Base-by-base conservation (phyloP, 2,329 filamentous ascomycete genomes). In the Xylaria sp. region DNA sequence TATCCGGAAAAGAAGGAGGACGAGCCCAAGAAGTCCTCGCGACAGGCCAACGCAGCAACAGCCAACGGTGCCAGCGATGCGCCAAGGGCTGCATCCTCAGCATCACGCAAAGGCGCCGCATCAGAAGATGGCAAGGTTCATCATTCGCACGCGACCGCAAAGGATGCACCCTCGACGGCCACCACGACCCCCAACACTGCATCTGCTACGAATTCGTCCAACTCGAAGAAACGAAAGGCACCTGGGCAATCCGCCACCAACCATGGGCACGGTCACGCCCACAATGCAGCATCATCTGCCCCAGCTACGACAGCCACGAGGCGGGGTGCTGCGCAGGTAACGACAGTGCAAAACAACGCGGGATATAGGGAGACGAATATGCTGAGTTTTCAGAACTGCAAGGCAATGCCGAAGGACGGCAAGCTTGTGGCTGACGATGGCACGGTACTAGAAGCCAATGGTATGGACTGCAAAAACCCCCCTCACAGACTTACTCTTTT, bases 351-450 rank as follows among this genome's bases (percentile, higher is more conserved):
- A 22, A 57, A 48, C 34, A 60, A 55, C 38, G 40, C 48, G n/a
- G 66, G 73, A 58, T 76, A 76, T 62, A 79, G 83, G 59, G 86
- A 91, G 67, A 88, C 90, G 48, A 97, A 95, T 72, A 88, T 97
- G 86, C 83, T 97, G 76, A 91, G 84, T 40, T 97, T 97, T 74
- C 87, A 91, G 59, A 85, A 85, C 57, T 85, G 82, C 67, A 83
- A 85, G 53, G 84, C 83, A 45, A 81, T 80, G 53, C 80, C 92
- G 53, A 87, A 89, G 66, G 81, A 92, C 65, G 90, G 90, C 51
- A 87, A 88, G 69, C 81, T 99, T 70, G 83, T 89, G 64, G 91
- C 94, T 56, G 94, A 99, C 71, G 92, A 97, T 76, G 94, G 94
- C 62, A 94, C 91, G 41, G 82, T 87, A 50, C 78, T 97, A 66